These are phyloP conservation scores for Exophiala aquamarina DNA, from an alignment of 2,329 filamentous ascomycete genomes.

Conservation along the genomic window DNA sequence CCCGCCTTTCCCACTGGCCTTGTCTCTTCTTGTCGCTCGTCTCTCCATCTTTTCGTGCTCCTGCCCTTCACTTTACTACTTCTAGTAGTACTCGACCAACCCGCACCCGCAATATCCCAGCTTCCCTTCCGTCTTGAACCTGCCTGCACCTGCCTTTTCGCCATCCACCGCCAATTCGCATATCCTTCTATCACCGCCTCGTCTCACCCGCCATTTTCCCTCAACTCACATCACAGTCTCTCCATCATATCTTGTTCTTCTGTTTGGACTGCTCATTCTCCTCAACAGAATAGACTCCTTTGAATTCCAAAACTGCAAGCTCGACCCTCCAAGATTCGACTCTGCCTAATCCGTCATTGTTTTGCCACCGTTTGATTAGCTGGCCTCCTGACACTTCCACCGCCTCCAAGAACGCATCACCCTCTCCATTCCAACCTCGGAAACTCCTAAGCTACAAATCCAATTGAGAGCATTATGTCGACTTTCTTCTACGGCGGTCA, in stretches of 20 bases:
- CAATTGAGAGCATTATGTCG: conserved; percentile 39
- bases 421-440: conserved; percentile 1
- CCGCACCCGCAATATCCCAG: conserved; percentile 1
- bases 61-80: no score
- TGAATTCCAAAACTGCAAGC: conserved; percentile 12
- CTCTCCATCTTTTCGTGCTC: not conserved
- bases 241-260: conserved; percentile 8
- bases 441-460: conserved; percentile 12
- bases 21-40: not conserved
- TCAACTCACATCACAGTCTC: no score
- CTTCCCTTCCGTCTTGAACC: conserved; percentile 7
- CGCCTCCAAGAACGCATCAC: conserved; percentile 9
- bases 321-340: conserved; percentile 2
- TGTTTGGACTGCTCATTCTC: conserved; percentile 8
- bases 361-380: conserved; percentile 26
- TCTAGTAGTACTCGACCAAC: no score
- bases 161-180: conserved; percentile 17
- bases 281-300: conserved; percentile 4
- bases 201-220: conserved; percentile 12
- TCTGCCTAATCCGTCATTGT: conserved; percentile 12
- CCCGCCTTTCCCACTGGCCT: not conserved
- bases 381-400: conserved; percentile 5
- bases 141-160: conserved; percentile 3
- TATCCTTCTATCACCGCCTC: conserved; percentile 10
- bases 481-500: conserved; percentile 47